Evolutionary conservation across 1,139 yeast species (phyloP).

Genomic region (Pichia sp.): DNA sequence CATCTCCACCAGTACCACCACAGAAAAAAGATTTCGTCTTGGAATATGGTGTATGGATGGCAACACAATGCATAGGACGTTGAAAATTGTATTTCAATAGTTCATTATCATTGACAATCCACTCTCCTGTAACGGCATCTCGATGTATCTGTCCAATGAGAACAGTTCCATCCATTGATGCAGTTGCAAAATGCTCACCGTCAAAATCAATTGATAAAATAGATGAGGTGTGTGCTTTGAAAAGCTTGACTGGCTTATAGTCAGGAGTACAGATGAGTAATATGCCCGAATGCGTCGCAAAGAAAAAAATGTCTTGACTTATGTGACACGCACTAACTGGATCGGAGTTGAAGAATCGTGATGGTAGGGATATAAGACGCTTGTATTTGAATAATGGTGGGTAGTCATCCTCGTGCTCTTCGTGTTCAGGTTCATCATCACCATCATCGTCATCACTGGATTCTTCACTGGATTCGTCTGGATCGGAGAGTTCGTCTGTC

Average conservation of each 20-base stretch:
- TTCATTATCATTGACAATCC: constrained; percentile 6
- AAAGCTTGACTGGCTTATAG: constrained; percentile 54
- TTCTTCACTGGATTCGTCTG: background rate
- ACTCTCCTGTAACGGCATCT: constrained; percentile 27
- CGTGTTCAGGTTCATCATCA: constrained; percentile 19
- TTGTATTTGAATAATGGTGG: constrained; percentile 77
- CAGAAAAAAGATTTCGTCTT: constrained; percentile 61
- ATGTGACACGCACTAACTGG: constrained; percentile 67
- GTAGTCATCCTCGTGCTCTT: constrained; percentile 19
- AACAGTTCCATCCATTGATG: constrained; percentile 90
- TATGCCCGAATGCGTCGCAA: constrained; percentile 88
- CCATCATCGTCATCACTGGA: constrained; percentile 2
- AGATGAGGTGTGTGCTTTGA: constrained; percentile 83
- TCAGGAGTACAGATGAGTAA: constrained; percentile 60
- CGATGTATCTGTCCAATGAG: constrained; percentile 73
- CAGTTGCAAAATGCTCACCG: constrained; percentile 71
- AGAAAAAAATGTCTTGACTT: constrained; percentile 53
- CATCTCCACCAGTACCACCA: constrained; percentile 90
- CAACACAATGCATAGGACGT: constrained; percentile 84
- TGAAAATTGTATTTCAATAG: constrained; percentile 66
- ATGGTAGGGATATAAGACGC: constrained; percentile 57
- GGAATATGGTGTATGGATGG: constrained; percentile 63
- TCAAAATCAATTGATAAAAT: constrained; percentile 67
- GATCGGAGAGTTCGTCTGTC: too few relatives aligned
- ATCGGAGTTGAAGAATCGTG: constrained; percentile 62